phyloP scores from a whole-genome alignment of 1,284 basidiomycete genomes.

The Singerocomus inundabilis region DNA sequence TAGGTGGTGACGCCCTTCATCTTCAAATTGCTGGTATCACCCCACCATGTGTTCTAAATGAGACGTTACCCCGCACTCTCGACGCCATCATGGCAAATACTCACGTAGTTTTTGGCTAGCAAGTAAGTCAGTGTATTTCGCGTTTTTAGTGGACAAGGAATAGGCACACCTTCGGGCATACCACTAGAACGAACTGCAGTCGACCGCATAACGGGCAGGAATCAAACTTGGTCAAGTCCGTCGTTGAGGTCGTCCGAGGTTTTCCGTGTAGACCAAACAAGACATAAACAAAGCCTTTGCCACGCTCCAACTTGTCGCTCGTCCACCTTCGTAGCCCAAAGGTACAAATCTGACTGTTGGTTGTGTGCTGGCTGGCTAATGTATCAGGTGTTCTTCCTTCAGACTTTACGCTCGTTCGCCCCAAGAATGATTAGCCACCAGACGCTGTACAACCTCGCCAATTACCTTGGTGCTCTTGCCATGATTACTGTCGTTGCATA shows the following conservation, averaged over 20 bases:
- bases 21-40: conserved; percentile 66
- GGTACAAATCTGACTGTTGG: conserved; percentile 3
- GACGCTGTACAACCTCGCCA: conserved; percentile 81
- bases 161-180: conserved; percentile 75
- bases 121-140: conserved; percentile 7
- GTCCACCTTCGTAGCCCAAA: conserved; percentile 1
- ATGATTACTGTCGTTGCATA: conserved; percentile 83
- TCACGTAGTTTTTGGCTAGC: conserved; percentile 67
- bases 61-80: conserved; percentile 8
- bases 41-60: conserved; percentile 89
- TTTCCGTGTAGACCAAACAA: conserved; percentile 34
- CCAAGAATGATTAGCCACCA: conserved; percentile 69
- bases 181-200: conserved; percentile 39
- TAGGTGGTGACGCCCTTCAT: conserved; percentile 83
- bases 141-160: background rate
- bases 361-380: background rate
- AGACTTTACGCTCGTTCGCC: conserved; percentile 9
- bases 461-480: conserved; percentile 77
- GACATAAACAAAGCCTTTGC: conserved; percentile 28
- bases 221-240: background rate
- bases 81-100: conserved; percentile 25
- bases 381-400: background rate
- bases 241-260: conserved; percentile 24
- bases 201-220: conserved; percentile 58
- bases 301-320: no score